Percentiles rank a stretch among this genome's conserved stretches.
Conservation (phyloP, 2,329 filamentous ascomycete genomes). For the Penicillium sp. region DNA sequence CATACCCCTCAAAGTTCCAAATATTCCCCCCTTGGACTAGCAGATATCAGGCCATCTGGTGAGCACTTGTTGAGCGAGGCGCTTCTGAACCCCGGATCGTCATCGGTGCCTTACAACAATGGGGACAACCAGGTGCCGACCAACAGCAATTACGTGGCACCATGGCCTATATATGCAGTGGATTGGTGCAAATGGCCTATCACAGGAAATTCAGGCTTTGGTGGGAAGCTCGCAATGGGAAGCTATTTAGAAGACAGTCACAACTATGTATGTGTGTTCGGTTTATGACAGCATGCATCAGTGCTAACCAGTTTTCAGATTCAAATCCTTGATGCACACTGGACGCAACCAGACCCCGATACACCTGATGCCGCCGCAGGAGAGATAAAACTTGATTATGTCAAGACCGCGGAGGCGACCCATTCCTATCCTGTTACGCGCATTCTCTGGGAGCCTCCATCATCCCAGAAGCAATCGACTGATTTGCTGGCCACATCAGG, state of each 20-base stretch:
- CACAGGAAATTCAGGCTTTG: conserved; percentile 61
- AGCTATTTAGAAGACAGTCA: conserved; percentile 98
- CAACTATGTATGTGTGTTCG: conserved; percentile 68
- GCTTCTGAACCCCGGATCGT: conserved; percentile 55
- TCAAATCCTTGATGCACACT: conserved; percentile 90
- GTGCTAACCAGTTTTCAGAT: conserved; percentile 59
- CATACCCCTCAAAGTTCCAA: conserved; percentile 61
- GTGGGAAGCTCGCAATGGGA: conserved; percentile 89
- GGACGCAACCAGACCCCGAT: conserved; percentile 67
- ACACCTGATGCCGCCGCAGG: conserved; percentile 70
- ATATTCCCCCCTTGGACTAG: conserved; percentile 85
- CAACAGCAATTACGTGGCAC: conserved; percentile 89
- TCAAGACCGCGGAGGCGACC: conserved; percentile 90
- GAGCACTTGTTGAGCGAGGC: conserved; percentile 78
- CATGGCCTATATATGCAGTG: conserved; percentile 93
- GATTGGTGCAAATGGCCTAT: conserved; percentile 99
- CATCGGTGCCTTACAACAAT: conserved; percentile 57
- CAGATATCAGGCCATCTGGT: conserved; percentile 84
- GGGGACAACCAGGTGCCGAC: conserved; percentile 63
- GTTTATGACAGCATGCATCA: conserved; percentile 34
- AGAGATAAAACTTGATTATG: conserved; percentile 69
- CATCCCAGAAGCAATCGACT: conserved; percentile 89
- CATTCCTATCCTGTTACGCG: conserved; percentile 97
- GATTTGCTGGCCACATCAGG: conserved; percentile 93
- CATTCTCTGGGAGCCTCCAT: conserved; percentile 93